phyloP scores from a whole-genome alignment of 768 basidiomycete genomes.

The Xerocomellus dryophilus region DNA sequence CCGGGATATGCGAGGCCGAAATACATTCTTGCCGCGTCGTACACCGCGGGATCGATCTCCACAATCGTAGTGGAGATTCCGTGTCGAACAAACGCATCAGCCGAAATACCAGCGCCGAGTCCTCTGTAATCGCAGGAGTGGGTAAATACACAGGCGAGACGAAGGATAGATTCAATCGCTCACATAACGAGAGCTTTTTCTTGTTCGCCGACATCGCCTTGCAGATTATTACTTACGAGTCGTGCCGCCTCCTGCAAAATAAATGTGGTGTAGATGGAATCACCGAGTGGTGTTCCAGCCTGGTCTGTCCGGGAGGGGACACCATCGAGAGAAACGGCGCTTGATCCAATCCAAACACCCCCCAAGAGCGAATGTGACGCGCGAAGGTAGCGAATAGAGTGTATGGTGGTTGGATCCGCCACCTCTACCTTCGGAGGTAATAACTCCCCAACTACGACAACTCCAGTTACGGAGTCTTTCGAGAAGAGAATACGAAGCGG shows the following conservation, averaged over 20 bases:
- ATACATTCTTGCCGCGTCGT: constrained; percentile 71
- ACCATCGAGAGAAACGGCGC: constrained; percentile 42
- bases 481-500: constrained; percentile 68
- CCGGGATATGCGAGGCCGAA: constrained; percentile 75
- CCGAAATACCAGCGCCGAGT: constrained; percentile 81
- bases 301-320: constrained; percentile 47
- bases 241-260: constrained; percentile 83
- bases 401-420: constrained; percentile 32
- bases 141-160: constrained; percentile 5
- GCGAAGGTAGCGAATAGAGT: constrained; percentile 59
- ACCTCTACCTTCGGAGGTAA: constrained; percentile 37
- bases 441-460: constrained; percentile 78
- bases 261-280: constrained; percentile 83
- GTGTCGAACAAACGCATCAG: constrained; percentile 68
- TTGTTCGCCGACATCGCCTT: constrained; percentile 33
- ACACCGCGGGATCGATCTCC: constrained; percentile 93
- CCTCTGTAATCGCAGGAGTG: constrained; percentile 51
- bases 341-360: constrained; percentile 74
- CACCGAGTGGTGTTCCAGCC: constrained; percentile 55
- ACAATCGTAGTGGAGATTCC: constrained; percentile 73
- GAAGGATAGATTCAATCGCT: constrained; percentile 21
- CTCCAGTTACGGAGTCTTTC: constrained; percentile 69
- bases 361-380: constrained; percentile 65
- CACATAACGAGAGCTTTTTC: constrained; percentile 74
- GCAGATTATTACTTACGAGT: constrained; percentile 54